A percentile compares a stretch with the other conserved stretches of the same genome.
Evolutionary conservation across 306 rosid genomes (phyloP).

Genomic region (Cucumis cinereus): DNA sequence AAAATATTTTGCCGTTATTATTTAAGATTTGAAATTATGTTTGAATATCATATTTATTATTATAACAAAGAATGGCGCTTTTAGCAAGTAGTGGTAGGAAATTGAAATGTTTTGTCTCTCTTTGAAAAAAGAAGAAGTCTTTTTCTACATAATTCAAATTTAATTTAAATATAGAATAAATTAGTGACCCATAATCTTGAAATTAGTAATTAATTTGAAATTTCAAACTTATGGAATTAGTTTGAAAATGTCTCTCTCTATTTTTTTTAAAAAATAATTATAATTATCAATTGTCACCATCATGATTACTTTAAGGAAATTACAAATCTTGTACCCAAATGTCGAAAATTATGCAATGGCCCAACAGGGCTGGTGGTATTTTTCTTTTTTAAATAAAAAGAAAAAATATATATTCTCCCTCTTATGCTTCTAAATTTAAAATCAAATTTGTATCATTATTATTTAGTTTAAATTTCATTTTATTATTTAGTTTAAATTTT

Average conservation of each 20-base stretch:
- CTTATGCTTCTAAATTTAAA: not conserved
- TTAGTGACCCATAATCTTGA: not conserved
- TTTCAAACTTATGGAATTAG: not conserved
- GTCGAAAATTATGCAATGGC: not conserved
- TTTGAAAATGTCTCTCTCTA: not conserved
- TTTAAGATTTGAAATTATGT: not conserved
- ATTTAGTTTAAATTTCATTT: too few species aligned
- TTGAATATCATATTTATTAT: not conserved
- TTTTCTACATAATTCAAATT: not conserved
- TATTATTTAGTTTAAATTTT: too few species aligned
- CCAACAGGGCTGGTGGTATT: not conserved
- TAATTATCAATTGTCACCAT: not conserved
- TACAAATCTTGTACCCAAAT: not conserved
- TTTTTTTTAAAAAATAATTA: not conserved
- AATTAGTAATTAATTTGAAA: not conserved
- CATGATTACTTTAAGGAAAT: not conserved
- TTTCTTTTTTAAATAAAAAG: too few species aligned
- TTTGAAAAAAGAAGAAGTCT: not conserved
- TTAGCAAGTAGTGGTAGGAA: not conserved
- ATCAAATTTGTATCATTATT: not conserved
- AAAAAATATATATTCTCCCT: not conserved
- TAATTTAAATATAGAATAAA: not conserved
- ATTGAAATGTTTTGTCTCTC: not conserved
- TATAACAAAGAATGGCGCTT: not conserved
- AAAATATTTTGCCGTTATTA: too few species aligned